Conservation (phyloP, 2,329 filamentous ascomycete genomes). For the Xylariomycetidae sp. region DNA sequence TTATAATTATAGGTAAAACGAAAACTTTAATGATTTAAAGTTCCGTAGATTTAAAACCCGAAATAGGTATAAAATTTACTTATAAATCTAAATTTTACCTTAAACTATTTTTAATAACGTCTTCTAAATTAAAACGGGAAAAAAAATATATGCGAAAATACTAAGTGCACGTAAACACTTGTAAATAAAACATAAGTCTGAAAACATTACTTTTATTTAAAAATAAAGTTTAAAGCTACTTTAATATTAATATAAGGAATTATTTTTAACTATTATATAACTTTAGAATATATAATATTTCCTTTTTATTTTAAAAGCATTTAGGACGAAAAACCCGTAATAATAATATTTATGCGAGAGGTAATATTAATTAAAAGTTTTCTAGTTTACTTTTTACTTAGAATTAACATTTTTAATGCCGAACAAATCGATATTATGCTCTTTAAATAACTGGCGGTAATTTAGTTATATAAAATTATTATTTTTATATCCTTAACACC, state of each 20-base stretch:
- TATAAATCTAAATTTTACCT: too few species aligned
- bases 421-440: too few species aligned
- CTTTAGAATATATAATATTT: too few species aligned
- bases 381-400: constrained; percentile 1
- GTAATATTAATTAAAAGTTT: neutral
- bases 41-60: too few species aligned
- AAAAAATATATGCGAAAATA: too few species aligned
- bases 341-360: neutral
- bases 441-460: constrained; percentile 2
- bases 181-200: too few species aligned
- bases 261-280: neutral
- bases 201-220: constrained; percentile 1
- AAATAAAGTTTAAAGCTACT: neutral
- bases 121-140: too few species aligned
- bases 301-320: constrained; percentile 3
- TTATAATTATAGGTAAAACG: too few species aligned
- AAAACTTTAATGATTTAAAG: too few species aligned
- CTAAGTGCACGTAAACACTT: too few species aligned
- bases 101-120: too few species aligned
- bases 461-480: constrained; percentile 2
- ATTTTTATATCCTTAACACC: constrained; percentile 1
- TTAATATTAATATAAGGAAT: constrained; percentile 1
- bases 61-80: too few species aligned
- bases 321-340: neutral
- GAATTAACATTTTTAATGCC: constrained; percentile 3